Conservation (phyloP, 2,329 filamentous ascomycete species). For the Cryphonectria parasitica region DNA sequence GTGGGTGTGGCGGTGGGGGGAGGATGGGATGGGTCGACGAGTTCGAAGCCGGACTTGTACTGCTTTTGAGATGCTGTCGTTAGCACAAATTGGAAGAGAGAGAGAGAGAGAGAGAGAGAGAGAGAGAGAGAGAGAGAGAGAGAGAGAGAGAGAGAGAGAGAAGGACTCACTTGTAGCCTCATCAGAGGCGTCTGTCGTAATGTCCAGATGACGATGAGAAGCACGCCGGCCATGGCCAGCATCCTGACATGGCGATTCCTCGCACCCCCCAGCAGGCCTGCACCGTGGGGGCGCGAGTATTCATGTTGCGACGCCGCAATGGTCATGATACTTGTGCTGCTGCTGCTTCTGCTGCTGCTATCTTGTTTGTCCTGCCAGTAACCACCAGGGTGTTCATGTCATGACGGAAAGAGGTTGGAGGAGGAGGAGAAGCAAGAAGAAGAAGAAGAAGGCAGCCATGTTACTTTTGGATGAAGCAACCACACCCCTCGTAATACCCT, state of each 20-base stretch:
- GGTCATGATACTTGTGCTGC: slow-evolving; percentile 17
- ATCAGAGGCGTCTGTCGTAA: slow-evolving; percentile 20
- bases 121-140: background rate
- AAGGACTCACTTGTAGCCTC: background rate
- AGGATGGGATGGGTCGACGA: slow-evolving; percentile 18
- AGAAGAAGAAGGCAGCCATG: background rate
- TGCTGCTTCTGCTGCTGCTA: too few species aligned
- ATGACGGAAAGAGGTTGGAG: background rate
- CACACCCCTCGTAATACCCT: too few species aligned
- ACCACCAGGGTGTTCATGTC: background rate
- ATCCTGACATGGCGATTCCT: slow-evolving; percentile 23
- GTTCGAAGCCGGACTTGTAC: slow-evolving; percentile 25
- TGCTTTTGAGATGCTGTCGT: background rate
- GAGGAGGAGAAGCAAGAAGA: background rate
- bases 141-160: background rate
- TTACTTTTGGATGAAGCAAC: background rate
- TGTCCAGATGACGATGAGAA: slow-evolving; percentile 26
- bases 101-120: background rate
- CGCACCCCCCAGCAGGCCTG: slow-evolving; percentile 19
- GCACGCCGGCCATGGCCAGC: slow-evolving; percentile 21
- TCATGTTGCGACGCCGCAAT: slow-evolving; percentile 12
- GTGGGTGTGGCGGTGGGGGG: slow-evolving; percentile 1
- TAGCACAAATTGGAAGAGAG: background rate
- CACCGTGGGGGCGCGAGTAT: slow-evolving; percentile 3
- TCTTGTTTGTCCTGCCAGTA: background rate